Base-by-base conservation (phyloP, 495 filamentous ascomycete genomes). In the Copromyces sp. region DNA sequence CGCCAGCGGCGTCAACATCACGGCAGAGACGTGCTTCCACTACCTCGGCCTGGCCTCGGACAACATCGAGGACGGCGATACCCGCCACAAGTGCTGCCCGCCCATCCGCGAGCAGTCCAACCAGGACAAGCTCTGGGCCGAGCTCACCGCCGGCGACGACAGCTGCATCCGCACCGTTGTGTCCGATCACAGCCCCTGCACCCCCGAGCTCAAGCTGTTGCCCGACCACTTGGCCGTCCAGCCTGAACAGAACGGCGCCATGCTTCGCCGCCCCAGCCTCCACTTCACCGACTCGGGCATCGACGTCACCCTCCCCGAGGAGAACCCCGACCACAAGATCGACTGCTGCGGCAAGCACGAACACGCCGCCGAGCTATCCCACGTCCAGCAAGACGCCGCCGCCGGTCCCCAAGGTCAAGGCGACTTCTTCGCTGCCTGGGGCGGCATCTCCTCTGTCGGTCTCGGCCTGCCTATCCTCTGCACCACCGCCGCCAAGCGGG, bases 1-100 rank as follows among this genome's bases (percentile, higher is more conserved):
- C 69, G 83, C 86, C n/a, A 81, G 84, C 2, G 95, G 95, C 44
- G 79, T 97, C 74, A 94, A 95, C 71, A 92, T 99, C 83, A 97
- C 95, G 3, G 95, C 95, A 37, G 95, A 99, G 81, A 99, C 95
- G 11, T 98, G 95, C 84, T 97, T 96, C 87, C 95, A 99, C 84
- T 99, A 99, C 79, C 89, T 99, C 12, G 90, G 91, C n/a, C 87
- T 99, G 14, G 91, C 94, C 0, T 90, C 94, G 9, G 95, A 98
- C 80, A 86, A 91, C 72, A 91, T 99, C 68, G 86, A 88, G 68
- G 89, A 95, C 68, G 95, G 95, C 39, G 95, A 99, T 81, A 98
- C 95, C 24, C 85, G 95, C 72, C 94, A 98, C 84, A 99, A 99
- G 82, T 99, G 95, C 86, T 99, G 95, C 80, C 95, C 95, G 12